Evolutionary conservation across 2,329 filamentous ascomycete genomes (phyloP).

Genomic region (Pseudogymnoascus sp.): DNA sequence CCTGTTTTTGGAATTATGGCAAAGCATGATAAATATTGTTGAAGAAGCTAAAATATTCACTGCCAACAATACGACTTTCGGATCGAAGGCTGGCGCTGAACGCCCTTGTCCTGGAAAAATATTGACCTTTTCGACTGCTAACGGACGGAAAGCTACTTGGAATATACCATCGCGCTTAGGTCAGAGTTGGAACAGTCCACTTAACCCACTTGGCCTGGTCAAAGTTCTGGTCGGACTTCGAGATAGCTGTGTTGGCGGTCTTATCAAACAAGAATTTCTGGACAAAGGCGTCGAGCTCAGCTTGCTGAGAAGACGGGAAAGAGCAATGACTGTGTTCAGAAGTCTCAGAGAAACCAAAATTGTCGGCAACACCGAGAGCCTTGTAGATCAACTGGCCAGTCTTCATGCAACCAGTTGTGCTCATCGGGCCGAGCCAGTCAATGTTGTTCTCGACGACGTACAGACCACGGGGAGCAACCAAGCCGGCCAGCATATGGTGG

Average conservation of each 20-base stretch:
- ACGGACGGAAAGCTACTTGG: not conserved
- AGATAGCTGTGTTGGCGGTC: constrained; percentile 19
- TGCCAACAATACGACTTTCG: not conserved
- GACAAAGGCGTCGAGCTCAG: constrained; percentile 41
- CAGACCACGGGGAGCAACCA: constrained; percentile 48
- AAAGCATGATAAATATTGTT: not conserved
- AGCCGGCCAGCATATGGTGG: constrained; percentile 49
- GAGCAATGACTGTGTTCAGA: constrained; percentile 41
- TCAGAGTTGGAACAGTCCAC: constrained; percentile 23
- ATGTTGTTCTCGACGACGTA: constrained; percentile 46
- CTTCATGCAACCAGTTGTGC: constrained; percentile 46
- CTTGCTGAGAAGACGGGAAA: constrained; percentile 38
- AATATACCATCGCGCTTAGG: constrained; percentile 7
- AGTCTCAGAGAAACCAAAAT: constrained; percentile 42
- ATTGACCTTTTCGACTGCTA: not conserved
- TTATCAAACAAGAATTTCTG: constrained; percentile 36
- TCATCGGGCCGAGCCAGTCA: constrained; percentile 45
- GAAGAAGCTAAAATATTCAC: constrained; percentile 7
- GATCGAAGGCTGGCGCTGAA: not conserved
- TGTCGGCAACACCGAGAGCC: constrained; percentile 42
- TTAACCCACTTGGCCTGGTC: constrained; percentile 23
- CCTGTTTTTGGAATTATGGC: not conserved
- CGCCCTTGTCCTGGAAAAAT: not conserved
- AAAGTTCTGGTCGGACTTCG: constrained; percentile 16
- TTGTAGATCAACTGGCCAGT: constrained; percentile 46